Conservation (phyloP, 306 rosid genomes). For the Trifolium subterraneum region DNA sequence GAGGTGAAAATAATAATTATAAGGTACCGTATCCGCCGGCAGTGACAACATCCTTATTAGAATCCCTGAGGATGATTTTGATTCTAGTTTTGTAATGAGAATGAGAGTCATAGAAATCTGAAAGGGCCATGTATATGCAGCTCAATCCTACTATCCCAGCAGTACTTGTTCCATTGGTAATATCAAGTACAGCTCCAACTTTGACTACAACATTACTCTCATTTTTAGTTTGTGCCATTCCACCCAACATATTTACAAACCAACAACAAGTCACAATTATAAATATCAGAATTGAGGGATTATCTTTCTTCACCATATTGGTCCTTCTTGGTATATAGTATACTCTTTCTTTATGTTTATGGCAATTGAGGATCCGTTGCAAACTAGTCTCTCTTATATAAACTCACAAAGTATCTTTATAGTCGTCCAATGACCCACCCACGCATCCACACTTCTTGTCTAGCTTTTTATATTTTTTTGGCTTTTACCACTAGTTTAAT, state of each 20-base stretch:
- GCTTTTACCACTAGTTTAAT: too few species aligned
- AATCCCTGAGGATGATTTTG: conserved; percentile 30
- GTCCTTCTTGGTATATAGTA: too few species aligned
- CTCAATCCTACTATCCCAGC: conserved; percentile 43
- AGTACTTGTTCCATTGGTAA: neutral
- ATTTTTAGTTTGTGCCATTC: neutral
- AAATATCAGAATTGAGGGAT: neutral
- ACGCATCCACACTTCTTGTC: neutral
- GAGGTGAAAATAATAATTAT: neutral
- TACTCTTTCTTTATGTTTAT: neutral
- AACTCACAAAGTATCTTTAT: neutral
- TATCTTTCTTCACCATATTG: too few species aligned
- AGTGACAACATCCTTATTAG: conserved; percentile 18
- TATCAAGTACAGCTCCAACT: conserved; percentile 51
- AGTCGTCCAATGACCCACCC: neutral
- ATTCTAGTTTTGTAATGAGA: conserved; percentile 43
- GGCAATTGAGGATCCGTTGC: neutral
- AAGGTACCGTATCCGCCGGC: conserved; percentile 51
- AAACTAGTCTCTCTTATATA: too few species aligned
- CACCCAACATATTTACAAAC: neutral
- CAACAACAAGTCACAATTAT: neutral
- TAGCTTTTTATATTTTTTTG: too few species aligned
- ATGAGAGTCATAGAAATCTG: conserved; percentile 42
- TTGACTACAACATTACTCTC: conserved; percentile 20
- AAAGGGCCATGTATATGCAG: conserved; percentile 46